Percentiles rank a stretch among this genome's conserved stretches.
These are phyloP conservation scores for Trichoderma asperelloides DNA, from an alignment of 495 filamentous ascomycete species.

Conservation along the genomic window DNA sequence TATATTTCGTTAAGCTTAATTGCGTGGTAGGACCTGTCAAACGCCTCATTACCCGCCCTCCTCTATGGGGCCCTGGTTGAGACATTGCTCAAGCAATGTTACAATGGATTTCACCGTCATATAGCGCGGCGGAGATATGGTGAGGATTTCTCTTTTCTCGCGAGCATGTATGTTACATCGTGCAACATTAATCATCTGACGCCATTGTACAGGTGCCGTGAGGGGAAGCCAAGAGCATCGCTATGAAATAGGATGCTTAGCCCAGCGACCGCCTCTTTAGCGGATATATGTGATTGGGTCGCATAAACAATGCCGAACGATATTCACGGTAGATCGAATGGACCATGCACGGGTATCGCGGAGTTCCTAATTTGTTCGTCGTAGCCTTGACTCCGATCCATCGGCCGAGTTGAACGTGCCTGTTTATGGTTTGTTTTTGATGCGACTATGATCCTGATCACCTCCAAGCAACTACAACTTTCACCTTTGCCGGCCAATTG, in stretches of 20 bases:
- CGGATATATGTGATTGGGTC: background rate
- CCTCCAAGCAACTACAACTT: no score
- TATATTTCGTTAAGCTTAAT: background rate
- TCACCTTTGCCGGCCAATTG: no score
- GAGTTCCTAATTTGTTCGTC: background rate
- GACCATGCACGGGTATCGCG: background rate
- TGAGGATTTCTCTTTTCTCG: background rate
- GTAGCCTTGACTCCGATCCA: background rate
- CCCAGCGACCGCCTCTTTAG: background rate
- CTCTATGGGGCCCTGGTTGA: background rate
- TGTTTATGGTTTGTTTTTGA: no score
- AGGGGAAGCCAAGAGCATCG: background rate
- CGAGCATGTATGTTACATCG: background rate
- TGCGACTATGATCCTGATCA: no score
- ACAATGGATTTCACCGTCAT: background rate
- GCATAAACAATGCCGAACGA: background rate
- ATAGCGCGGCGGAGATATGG: background rate
- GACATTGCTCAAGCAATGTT: background rate
- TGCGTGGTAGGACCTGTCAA: background rate
- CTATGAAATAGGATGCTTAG: background rate
- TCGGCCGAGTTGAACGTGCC: no score
- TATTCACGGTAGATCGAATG: background rate
- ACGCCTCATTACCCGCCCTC: background rate
- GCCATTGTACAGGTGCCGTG: background rate
- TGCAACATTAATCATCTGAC: background rate